A percentile compares a stretch with the other conserved stretches of the same genome.
phyloP scores from a whole-genome alignment of 169 alveolate genomes.

The Amoebophrya sp. region DNA sequence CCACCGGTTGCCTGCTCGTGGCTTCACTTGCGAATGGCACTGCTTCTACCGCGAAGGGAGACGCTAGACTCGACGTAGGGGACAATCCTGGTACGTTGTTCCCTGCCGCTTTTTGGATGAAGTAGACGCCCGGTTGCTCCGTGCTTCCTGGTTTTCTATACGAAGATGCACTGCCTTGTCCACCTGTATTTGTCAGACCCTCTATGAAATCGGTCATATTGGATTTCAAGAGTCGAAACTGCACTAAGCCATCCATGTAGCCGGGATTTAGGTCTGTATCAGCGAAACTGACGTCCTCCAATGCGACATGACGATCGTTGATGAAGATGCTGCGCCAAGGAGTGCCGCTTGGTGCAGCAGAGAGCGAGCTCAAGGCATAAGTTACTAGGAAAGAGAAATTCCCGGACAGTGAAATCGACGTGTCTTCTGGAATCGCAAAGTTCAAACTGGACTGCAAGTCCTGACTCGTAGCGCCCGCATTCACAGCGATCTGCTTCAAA shows the following conservation, averaged over 20 bases:
- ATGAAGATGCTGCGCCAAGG: background rate
- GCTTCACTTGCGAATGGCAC: background rate
- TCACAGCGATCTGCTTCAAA: background rate
- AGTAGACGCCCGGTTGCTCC: background rate
- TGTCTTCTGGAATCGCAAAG: background rate
- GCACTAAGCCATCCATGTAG: background rate
- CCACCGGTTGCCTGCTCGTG: background rate
- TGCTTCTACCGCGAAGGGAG: slow-evolving; percentile 12
- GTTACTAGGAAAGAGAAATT: background rate
- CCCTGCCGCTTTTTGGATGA: background rate
- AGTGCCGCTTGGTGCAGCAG: background rate
- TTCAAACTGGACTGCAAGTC: background rate
- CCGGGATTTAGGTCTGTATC: background rate
- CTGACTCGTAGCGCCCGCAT: background rate
- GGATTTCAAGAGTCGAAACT: background rate
- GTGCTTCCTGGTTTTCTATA: too few species aligned
- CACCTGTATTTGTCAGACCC: background rate
- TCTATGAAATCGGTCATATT: background rate
- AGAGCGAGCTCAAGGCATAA: background rate
- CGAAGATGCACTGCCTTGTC: too few species aligned
- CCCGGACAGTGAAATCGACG: background rate
- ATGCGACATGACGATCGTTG: background rate
- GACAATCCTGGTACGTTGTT: too few species aligned
- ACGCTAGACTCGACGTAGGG: too few species aligned
- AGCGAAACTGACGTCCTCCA: background rate